Conservation (phyloP, 768 basidiomycete genomes). For the Phanerochaete carnosa region DNA sequence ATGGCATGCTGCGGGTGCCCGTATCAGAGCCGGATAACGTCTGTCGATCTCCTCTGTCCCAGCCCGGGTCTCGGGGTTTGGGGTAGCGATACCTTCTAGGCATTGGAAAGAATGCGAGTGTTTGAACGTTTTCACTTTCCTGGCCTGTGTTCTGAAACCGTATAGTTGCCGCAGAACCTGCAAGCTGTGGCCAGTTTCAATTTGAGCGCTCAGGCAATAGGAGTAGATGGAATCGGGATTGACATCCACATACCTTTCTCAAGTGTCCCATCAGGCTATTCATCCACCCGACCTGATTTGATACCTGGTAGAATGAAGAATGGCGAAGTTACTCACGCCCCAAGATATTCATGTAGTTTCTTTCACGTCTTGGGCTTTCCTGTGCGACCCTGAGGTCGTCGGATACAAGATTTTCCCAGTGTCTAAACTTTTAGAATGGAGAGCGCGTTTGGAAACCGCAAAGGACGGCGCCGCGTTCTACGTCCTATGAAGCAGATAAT, state of each 20-base stretch:
- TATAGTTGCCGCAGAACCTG: neutral
- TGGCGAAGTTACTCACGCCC: neutral
- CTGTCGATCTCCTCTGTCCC: slow-evolving; percentile 7
- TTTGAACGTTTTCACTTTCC: neutral
- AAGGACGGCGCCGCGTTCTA: neutral
- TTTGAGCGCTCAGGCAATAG: neutral
- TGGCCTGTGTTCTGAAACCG: neutral
- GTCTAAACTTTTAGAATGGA: neutral
- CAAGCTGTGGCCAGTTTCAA: neutral
- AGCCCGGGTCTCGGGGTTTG: slow-evolving; percentile 3
- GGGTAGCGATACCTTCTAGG: neutral
- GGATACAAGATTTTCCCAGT: neutral
- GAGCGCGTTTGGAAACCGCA: neutral
- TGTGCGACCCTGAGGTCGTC: neutral
- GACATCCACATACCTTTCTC: slow-evolving; percentile 6
- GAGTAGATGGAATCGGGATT: slow-evolving; percentile 3
- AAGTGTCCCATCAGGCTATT: neutral
- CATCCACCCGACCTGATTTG: neutral
- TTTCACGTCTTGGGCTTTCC: neutral
- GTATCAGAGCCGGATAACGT: slow-evolving; percentile 10
- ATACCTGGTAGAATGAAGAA: neutral
- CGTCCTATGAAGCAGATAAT: neutral
- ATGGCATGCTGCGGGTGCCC: slow-evolving; percentile 11
- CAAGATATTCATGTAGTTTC: neutral
- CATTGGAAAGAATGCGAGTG: neutral